These are phyloP conservation scores for Chaetomium fimeti DNA, from an alignment of 495 filamentous ascomycete species.

Conservation along the genomic window DNA sequence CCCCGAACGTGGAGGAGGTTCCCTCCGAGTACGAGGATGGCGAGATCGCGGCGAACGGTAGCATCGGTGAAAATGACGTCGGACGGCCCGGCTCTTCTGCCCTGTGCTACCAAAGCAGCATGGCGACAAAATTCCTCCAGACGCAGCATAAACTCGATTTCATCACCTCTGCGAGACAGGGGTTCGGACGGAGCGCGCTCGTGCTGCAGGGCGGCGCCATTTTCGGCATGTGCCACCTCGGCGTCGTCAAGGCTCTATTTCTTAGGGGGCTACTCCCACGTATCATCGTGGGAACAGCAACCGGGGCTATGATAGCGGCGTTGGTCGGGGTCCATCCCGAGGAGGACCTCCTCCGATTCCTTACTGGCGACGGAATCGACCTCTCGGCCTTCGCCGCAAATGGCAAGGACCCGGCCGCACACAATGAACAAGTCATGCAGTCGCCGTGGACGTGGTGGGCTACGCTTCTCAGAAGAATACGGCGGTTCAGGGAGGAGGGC, in stretches of 20 bases:
- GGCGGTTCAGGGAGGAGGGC: slow-evolving; percentile 67
- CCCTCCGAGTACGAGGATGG: slow-evolving; percentile 7
- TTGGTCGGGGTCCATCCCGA: slow-evolving; percentile 87
- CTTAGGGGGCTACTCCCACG: slow-evolving; percentile 78
- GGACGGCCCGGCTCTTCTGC: not conserved
- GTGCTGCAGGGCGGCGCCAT: slow-evolving; percentile 89
- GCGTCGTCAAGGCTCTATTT: slow-evolving; percentile 86
- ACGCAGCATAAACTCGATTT: slow-evolving; percentile 85
- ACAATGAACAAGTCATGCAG: slow-evolving; percentile 22
- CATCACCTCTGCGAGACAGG: slow-evolving; percentile 84
- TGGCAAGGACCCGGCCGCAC: slow-evolving; percentile 24
- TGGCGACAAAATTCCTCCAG: slow-evolving; percentile 47
- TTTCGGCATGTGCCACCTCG: slow-evolving; percentile 88
- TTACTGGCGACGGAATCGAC: slow-evolving; percentile 78
- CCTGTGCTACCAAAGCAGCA: slow-evolving; percentile 5
- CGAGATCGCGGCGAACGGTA: not conserved
- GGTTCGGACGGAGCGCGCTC: slow-evolving; percentile 82
- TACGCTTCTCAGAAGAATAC: slow-evolving; percentile 60
- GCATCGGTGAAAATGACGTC: not conserved
- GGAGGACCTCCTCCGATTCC: slow-evolving; percentile 73
- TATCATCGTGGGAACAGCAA: slow-evolving; percentile 89
- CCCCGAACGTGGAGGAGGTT: slow-evolving; percentile 3
- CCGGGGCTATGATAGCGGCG: slow-evolving; percentile 86
- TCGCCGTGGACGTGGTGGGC: slow-evolving; percentile 48
- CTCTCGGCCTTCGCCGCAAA: slow-evolving; percentile 69